Evolutionary conservation across 148 eudicot genomes (phyloP).

Genomic region (Camellia lanceoleosa): DNA sequence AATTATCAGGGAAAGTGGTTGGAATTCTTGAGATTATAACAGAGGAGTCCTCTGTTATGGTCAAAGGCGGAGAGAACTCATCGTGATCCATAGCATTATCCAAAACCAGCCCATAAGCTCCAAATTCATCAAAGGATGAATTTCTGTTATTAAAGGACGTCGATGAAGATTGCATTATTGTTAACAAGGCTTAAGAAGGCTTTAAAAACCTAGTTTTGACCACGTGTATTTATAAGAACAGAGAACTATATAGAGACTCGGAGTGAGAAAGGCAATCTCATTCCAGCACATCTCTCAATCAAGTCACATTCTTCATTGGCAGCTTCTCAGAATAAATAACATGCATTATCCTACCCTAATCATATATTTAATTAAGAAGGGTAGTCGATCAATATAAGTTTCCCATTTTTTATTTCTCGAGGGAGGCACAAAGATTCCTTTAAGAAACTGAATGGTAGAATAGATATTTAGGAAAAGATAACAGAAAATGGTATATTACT

Average conservation of each 20-base stretch:
- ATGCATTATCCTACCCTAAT: not conserved
- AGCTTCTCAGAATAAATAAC: not conserved
- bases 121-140: not conserved
- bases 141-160: not conserved
- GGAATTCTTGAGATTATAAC: constrained; percentile 10
- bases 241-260: not conserved
- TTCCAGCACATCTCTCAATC: not conserved
- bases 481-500: not conserved
- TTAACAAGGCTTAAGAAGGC: not conserved
- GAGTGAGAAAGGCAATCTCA: not conserved
- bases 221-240: constrained; percentile 1
- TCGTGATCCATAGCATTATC: constrained; percentile 1
- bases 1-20: constrained; percentile 10
- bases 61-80: constrained; percentile 17
- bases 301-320: not conserved
- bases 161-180: constrained; percentile 5
- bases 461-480: not conserved
- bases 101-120: not conserved
- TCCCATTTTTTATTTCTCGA: not conserved
- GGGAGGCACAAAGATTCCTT: not conserved
- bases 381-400: no score
- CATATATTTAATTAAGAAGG: not conserved
- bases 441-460: not conserved
- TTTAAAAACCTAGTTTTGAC: not conserved
- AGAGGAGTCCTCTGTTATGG: constrained; percentile 12